These are phyloP conservation scores for Sporothrix schenckii DNA, from an alignment of 2,329 filamentous ascomycete genomes.

Conservation along the genomic window DNA sequence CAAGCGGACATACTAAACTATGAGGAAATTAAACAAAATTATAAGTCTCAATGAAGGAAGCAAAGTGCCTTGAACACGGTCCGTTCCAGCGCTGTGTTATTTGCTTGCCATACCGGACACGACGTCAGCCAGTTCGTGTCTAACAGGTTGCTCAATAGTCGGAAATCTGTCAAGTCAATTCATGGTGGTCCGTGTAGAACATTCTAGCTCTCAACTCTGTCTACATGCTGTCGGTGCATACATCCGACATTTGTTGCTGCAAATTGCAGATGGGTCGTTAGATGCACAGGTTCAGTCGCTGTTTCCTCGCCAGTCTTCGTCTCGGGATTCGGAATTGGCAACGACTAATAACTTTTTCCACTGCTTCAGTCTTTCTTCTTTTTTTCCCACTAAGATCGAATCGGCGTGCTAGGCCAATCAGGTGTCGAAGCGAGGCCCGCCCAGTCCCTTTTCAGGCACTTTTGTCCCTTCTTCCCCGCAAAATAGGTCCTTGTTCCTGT, in stretches of 20 bases:
- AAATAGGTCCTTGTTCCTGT: conserved; percentile 5
- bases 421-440: neutral
- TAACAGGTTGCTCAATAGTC: neutral
- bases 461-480: conserved; percentile 12
- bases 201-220: conserved; percentile 16
- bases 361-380: neutral
- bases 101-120: neutral
- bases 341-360: neutral
- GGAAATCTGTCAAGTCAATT: neutral
- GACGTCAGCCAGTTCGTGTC: neutral
- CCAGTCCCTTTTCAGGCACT: conserved; percentile 7
- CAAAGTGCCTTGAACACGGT: conserved; percentile 10
- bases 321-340: conserved; percentile 28
- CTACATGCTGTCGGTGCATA: conserved; percentile 12
- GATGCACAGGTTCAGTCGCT: neutral
- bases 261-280: neutral
- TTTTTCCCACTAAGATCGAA: neutral
- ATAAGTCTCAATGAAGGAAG: too few relatives aligned
- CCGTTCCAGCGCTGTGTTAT: neutral
- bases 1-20: neutral
- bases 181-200: neutral
- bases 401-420: conserved; percentile 8
- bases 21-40: too few relatives aligned
- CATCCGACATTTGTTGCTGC: neutral
- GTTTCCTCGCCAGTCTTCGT: neutral